Conservation (phyloP, 2,329 filamentous ascomycete species). For the Cladophialophora psammophila region DNA sequence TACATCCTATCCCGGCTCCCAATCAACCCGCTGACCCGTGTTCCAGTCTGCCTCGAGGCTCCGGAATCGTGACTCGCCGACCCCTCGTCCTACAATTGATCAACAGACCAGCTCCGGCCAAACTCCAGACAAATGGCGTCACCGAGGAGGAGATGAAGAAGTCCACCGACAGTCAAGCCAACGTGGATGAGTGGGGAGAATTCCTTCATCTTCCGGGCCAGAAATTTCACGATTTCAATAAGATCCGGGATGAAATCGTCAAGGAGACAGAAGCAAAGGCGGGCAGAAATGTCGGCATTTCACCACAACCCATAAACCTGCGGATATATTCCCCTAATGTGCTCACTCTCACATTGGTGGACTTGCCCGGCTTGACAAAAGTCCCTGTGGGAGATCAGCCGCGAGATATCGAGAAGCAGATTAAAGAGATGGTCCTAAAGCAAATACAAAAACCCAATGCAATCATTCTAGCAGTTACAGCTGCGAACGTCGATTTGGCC, state of each 20-base stretch:
- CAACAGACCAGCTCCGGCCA: slow-evolving; percentile 74
- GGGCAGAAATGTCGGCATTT: slow-evolving; percentile 94
- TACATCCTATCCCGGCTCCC: slow-evolving; percentile 32
- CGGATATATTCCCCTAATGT: slow-evolving; percentile 99
- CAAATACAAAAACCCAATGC: slow-evolving; percentile 98
- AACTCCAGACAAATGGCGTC: slow-evolving; percentile 74
- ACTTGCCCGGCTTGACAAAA: slow-evolving; percentile 94
- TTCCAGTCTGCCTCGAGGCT: slow-evolving; percentile 87
- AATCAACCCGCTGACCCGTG: slow-evolving; percentile 43
- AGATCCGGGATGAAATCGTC: slow-evolving; percentile 97
- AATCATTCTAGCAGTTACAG: slow-evolving; percentile 94
- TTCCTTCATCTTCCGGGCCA: slow-evolving; percentile 97
- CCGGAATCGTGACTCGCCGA: slow-evolving; percentile 94
- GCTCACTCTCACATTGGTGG: slow-evolving; percentile 92
- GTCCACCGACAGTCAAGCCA: slow-evolving; percentile 83
- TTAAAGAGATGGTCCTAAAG: slow-evolving; percentile 97
- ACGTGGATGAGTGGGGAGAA: slow-evolving; percentile 96
- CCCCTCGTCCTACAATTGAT: slow-evolving; percentile 97
- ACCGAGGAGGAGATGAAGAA: slow-evolving; percentile 69
- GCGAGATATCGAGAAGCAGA: slow-evolving; percentile 94
- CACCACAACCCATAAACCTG: slow-evolving; percentile 94
- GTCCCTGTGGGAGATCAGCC: slow-evolving; percentile 97
- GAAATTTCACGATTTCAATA: slow-evolving; percentile 98
- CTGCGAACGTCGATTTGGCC: slow-evolving; percentile 96
- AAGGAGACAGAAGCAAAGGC: slow-evolving; percentile 97